Conservation (phyloP, 2,329 filamentous ascomycete species). For the Penicillium aurantiogriseum region DNA sequence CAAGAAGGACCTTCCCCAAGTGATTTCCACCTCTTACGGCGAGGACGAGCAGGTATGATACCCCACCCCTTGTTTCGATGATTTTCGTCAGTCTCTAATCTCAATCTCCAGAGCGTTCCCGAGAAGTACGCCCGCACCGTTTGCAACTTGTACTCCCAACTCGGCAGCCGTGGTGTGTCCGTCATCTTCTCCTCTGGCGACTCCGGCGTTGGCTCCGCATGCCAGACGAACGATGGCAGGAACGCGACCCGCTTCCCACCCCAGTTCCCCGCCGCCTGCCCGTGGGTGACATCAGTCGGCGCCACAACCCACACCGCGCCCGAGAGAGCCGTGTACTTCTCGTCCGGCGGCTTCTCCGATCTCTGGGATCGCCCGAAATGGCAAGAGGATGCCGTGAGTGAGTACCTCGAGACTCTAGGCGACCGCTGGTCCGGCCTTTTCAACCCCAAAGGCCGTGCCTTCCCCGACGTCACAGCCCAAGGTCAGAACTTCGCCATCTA, state of each 20-base stretch:
- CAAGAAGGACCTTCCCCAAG: slow-evolving; percentile 34
- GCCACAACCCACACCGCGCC: slow-evolving; percentile 40
- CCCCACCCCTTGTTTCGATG: neutral
- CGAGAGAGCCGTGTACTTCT: slow-evolving; percentile 42
- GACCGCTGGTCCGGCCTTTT: slow-evolving; percentile 28
- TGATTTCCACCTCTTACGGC: slow-evolving; percentile 43
- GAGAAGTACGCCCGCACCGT: slow-evolving; percentile 38
- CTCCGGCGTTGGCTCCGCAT: slow-evolving; percentile 44
- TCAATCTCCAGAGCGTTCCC: slow-evolving; percentile 30
- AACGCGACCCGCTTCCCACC: slow-evolving; percentile 43
- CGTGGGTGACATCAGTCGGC: slow-evolving; percentile 44
- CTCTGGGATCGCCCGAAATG: slow-evolving; percentile 38
- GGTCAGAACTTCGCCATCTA: slow-evolving; percentile 35
- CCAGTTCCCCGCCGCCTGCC: slow-evolving; percentile 42
- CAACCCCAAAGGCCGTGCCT: slow-evolving; percentile 38
- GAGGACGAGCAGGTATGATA: slow-evolving; percentile 40
- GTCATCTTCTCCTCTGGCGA: slow-evolving; percentile 52
- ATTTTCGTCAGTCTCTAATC: neutral
- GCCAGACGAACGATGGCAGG: slow-evolving; percentile 35
- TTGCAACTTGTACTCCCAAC: slow-evolving; percentile 49
- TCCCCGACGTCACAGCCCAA: slow-evolving; percentile 44
- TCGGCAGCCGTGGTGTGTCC: slow-evolving; percentile 51
- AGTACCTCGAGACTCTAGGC: slow-evolving; percentile 34
- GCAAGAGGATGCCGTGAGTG: slow-evolving; percentile 35
- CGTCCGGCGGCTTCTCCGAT: slow-evolving; percentile 44